Evolutionary conservation across 495 filamentous ascomycete species (phyloP).

Genomic region (Thermothielavioides terrestris): DNA sequence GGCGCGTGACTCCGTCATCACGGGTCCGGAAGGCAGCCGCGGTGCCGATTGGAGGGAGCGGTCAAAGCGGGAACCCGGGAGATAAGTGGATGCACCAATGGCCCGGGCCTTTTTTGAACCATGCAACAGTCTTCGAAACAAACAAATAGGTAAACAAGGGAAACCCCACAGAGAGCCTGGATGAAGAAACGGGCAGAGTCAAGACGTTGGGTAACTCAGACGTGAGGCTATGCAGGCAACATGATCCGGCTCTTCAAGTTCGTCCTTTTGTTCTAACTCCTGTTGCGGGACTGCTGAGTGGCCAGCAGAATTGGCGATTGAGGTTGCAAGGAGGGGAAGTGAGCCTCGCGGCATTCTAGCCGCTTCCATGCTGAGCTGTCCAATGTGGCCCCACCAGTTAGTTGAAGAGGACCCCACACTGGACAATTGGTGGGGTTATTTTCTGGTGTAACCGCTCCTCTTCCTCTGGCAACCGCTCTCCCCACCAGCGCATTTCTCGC

Average conservation of each 20-base stretch:
- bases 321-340: background rate
- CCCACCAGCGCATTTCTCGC: no score
- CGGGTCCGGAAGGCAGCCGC: background rate
- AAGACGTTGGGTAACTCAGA: background rate
- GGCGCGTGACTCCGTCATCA: constrained; percentile 6
- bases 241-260: no score
- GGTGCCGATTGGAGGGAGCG: constrained; percentile 5
- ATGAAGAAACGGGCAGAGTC: background rate
- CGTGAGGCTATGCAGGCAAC: no score
- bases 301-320: no score
- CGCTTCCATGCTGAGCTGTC: constrained; percentile 19
- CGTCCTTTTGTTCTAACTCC: no score
- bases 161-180: background rate
- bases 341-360: constrained; percentile 14
- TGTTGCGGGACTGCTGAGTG: no score
- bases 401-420: background rate
- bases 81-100: background rate
- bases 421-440: background rate
- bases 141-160: background rate
- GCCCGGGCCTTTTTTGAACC: background rate
- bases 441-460: background rate
- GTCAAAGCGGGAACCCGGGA: background rate
- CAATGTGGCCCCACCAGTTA: constrained; percentile 1
- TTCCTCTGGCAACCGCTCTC: no score
- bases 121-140: background rate